Conservation (phyloP, 2,329 filamentous ascomycete genomes). For the Diaporthe sp. region DNA sequence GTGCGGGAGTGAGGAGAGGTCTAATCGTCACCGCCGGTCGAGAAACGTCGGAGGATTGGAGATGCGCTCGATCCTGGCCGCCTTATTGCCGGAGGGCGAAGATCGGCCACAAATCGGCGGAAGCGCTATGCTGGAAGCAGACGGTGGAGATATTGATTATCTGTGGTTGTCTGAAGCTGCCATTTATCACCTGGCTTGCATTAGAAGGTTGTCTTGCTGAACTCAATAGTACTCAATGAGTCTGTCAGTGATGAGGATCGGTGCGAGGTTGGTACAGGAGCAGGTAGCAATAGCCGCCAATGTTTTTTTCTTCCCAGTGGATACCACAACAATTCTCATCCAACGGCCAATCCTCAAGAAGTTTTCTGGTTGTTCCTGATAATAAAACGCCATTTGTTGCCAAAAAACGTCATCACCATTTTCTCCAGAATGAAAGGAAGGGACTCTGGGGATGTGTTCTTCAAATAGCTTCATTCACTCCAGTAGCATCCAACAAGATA, state of each 20-base stretch:
- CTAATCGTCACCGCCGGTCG: constrained; percentile 33
- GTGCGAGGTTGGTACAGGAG: background rate
- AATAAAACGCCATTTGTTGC: background rate
- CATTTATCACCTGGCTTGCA: background rate
- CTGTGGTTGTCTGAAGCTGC: background rate
- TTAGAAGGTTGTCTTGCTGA: background rate
- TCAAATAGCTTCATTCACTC: constrained; percentile 9
- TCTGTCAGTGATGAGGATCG: background rate
- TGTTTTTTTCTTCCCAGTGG: background rate
- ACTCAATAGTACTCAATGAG: background rate
- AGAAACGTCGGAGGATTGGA: constrained; percentile 14
- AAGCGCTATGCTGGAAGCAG: constrained; percentile 15
- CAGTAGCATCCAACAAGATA: background rate
- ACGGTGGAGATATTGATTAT: background rate
- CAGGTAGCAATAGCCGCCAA: background rate
- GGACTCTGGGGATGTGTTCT: background rate
- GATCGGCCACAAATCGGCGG: constrained; percentile 32
- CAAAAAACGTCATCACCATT: constrained; percentile 9
- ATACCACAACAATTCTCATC: background rate
- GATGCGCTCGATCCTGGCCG: constrained; percentile 30
- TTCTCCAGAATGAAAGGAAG: background rate
- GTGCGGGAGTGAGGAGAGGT: constrained; percentile 21
- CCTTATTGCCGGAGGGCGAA: constrained; percentile 38
- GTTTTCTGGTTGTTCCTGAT: background rate
- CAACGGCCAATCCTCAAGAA: background rate